Evolutionary conservation across 1,284 basidiomycete genomes (phyloP).

Genomic region (Apiotrichum mycotoxinovorans): DNA sequence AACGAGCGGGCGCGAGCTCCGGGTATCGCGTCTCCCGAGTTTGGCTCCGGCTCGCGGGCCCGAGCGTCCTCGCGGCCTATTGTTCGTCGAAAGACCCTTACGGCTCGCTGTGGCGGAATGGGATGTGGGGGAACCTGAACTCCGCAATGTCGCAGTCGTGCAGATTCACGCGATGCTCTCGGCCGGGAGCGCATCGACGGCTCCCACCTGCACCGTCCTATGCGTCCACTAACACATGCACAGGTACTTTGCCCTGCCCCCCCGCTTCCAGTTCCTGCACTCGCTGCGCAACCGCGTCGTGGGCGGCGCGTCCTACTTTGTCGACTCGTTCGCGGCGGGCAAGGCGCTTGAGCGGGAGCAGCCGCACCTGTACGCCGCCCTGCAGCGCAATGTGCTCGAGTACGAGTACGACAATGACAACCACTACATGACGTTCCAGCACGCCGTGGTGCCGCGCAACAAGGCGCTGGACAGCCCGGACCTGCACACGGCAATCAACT

Average conservation of each 20-base stretch:
- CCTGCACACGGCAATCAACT: slow-evolving; percentile 64
- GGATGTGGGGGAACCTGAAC: no score
- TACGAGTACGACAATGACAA: slow-evolving; percentile 92
- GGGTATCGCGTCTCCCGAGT: no score
- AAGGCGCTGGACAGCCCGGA: slow-evolving; percentile 3
- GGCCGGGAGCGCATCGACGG: no score
- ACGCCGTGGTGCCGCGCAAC: slow-evolving; percentile 70
- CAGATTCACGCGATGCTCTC: no score
- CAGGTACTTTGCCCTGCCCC: slow-evolving; percentile 80
- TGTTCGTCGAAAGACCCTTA: no score
- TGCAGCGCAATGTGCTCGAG: slow-evolving; percentile 63
- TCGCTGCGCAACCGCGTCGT: slow-evolving; percentile 74
- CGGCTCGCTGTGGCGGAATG: no score
- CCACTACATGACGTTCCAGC: slow-evolving; percentile 74
- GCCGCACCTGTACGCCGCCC: slow-evolving; percentile 51
- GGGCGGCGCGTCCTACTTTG: slow-evolving; percentile 85
- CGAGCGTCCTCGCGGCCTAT: no score
- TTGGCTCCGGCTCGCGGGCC: no score
- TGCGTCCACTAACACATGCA: neutral
- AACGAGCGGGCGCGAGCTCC: no score
- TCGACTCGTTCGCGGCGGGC: slow-evolving; percentile 74
- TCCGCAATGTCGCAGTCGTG: no score
- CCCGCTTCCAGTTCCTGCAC: slow-evolving; percentile 87
- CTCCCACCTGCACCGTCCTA: neutral
- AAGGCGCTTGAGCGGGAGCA: slow-evolving; percentile 21